These are phyloP conservation scores for Yarrowia sp. DNA, from an alignment of 805 yeast species.

Conservation along the genomic window DNA sequence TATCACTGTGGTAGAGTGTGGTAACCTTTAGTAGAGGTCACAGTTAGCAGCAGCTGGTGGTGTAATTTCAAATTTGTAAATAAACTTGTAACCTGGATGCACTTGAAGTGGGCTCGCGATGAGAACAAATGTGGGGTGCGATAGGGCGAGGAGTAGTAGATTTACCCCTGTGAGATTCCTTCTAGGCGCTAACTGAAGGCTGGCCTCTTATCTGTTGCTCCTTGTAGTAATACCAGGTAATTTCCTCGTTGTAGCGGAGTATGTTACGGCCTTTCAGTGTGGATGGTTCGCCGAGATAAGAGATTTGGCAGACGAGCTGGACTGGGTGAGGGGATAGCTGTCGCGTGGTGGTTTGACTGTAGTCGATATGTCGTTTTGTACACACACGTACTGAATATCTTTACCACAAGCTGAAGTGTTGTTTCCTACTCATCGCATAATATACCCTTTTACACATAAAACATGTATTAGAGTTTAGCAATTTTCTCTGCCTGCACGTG, in stretches of 20 bases:
- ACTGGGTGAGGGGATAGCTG: too few species aligned
- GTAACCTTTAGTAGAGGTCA: not conserved
- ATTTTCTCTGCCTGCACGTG: constrained; percentile 16
- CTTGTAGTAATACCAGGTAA: not conserved
- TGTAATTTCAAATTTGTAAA: not conserved
- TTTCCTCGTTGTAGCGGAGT: not conserved
- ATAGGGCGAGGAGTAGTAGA: too few species aligned
- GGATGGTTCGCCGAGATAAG: not conserved
- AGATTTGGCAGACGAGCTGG: not conserved
- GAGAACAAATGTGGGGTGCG: too few species aligned
- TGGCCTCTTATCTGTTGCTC: not conserved
- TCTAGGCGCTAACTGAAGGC: not conserved
- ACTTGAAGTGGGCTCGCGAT: too few species aligned
- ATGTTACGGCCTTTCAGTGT: not conserved
- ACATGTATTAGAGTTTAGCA: not conserved
- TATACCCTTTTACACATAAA: not conserved
- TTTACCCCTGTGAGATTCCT: not conserved
- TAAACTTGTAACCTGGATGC: too few species aligned
- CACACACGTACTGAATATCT: not conserved
- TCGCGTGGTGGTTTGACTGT: not conserved
- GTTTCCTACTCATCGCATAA: not conserved
- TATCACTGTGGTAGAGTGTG: not conserved
- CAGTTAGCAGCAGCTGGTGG: not conserved
- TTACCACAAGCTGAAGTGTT: not conserved
- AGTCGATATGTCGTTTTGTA: not conserved